These are phyloP conservation scores for Boletus subparvulus DNA, from an alignment of 768 basidiomycete genomes.

Conservation along the genomic window DNA sequence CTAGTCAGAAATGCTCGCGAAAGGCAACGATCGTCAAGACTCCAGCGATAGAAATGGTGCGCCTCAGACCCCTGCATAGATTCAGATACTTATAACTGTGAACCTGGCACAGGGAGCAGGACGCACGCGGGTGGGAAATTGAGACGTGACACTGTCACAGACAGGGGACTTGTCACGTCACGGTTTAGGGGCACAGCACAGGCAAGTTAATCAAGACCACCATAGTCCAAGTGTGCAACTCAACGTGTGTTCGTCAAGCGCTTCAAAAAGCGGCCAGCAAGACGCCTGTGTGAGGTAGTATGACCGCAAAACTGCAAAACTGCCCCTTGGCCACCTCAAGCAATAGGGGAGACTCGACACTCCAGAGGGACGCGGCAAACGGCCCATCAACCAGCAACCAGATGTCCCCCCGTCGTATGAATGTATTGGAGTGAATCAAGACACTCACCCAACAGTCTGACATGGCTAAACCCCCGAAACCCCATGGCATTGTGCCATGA, in stretches of 20 bases:
- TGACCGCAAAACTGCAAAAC: conserved; percentile 18
- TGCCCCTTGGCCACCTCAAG: conserved; percentile 1
- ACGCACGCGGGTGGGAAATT: conserved; percentile 12
- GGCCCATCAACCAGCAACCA: conserved; percentile 2
- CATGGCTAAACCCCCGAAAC: conserved; percentile 1
- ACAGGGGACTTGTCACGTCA: conserved; percentile 33
- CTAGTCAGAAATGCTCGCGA: background rate
- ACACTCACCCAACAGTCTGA: conserved; percentile 29
- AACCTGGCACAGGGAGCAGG: background rate
- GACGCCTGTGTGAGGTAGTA: conserved; percentile 30
- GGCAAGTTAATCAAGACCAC: conserved; percentile 34
- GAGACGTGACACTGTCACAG: conserved; percentile 25
- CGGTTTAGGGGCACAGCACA: conserved; percentile 18
- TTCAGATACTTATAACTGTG: background rate
- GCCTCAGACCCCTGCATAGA: background rate
- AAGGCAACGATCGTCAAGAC: background rate
- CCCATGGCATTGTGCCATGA: conserved; percentile 2
- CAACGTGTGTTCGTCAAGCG: conserved; percentile 30
- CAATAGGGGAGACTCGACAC: conserved; percentile 2
- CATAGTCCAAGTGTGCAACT: conserved; percentile 24
- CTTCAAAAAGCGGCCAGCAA: conserved; percentile 20
- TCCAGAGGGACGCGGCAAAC: conserved; percentile 1
- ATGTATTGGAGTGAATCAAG: conserved; percentile 31
- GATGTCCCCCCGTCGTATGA: conserved; percentile 26
- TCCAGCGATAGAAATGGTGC: background rate